These are phyloP conservation scores for Hanseniaspora vineae DNA, from an alignment of 805 yeast genomes.

Conservation along the genomic window DNA sequence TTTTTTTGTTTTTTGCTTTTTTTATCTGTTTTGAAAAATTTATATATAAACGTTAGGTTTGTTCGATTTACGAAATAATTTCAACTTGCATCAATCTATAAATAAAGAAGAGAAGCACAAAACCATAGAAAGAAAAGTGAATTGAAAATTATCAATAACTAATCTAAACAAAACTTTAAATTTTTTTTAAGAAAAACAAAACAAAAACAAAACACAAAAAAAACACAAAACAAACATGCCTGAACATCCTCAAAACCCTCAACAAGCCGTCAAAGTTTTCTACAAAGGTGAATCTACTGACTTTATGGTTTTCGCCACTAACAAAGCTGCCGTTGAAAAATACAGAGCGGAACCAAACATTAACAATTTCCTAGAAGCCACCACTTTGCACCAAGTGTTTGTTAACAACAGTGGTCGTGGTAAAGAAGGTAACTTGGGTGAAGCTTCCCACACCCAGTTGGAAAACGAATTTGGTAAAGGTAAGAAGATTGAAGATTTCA, in stretches of 20 bases:
- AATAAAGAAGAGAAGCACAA: no score
- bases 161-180: neutral
- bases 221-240: constrained; percentile 12
- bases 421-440: constrained; percentile 55
- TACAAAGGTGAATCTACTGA: constrained; percentile 55
- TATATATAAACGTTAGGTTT: no score
- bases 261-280: constrained; percentile 31
- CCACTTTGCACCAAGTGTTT: constrained; percentile 52
- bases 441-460: constrained; percentile 54
- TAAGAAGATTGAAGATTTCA: constrained; percentile 38
- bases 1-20: no score
- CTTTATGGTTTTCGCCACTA: constrained; percentile 53
- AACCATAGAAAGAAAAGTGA: neutral
- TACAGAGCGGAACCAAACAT: constrained; percentile 36
- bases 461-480: constrained; percentile 54
- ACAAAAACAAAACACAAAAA: neutral
- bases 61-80: no score
- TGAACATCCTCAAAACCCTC: constrained; percentile 13
- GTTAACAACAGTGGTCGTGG: constrained; percentile 49
- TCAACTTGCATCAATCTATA: no score
- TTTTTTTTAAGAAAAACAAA: neutral
- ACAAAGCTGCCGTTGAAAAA: constrained; percentile 33
- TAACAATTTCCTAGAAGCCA: constrained; percentile 47
- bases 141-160: neutral
- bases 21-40: no score